A percentile compares a stretch with the other conserved stretches of the same genome.
Evolutionary conservation across 2,329 filamentous ascomycete species (phyloP).

Genomic region (Venturia carpophila): DNA sequence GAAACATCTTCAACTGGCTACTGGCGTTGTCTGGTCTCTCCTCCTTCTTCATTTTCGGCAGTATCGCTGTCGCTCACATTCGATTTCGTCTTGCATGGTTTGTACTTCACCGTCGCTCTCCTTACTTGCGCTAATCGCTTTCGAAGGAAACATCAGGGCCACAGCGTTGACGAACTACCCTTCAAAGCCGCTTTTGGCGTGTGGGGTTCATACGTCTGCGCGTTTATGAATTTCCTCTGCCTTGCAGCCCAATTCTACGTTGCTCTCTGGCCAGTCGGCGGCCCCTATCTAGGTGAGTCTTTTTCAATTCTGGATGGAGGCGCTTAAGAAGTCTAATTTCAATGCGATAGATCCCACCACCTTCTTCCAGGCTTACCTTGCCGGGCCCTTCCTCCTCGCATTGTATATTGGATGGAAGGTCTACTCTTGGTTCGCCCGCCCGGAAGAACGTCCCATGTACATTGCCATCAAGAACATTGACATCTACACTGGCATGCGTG

Average conservation of each 20-base stretch:
- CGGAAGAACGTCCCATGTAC: slow-evolving; percentile 27
- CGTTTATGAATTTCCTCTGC: slow-evolving; percentile 33
- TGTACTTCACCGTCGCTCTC: not conserved
- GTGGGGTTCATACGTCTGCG: slow-evolving; percentile 34
- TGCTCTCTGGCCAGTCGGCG: slow-evolving; percentile 22
- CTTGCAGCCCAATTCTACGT: slow-evolving; percentile 38
- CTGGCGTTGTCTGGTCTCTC: slow-evolving; percentile 65
- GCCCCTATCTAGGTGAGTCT: not conserved
- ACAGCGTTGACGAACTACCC: slow-evolving; percentile 37
- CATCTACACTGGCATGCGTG: slow-evolving; percentile 32
- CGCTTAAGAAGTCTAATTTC: not conserved
- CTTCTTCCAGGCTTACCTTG: slow-evolving; percentile 19
- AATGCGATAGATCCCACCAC: slow-evolving; percentile 4
- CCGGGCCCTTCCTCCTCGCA: slow-evolving; percentile 14
- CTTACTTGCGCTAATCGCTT: not conserved
- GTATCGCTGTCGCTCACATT: slow-evolving; percentile 82
- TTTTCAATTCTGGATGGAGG: too few relatives aligned
- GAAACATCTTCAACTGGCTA: slow-evolving; percentile 69
- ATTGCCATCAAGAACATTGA: slow-evolving; percentile 29
- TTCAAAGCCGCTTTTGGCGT: slow-evolving; percentile 37
- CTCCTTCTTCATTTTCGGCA: slow-evolving; percentile 71
- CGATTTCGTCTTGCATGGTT: slow-evolving; percentile 61
- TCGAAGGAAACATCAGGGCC: slow-evolving; percentile 24
- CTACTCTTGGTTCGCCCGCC: slow-evolving; percentile 23
- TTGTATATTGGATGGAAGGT: slow-evolving; percentile 18